A percentile compares a stretch with the other conserved stretches of the same genome.
These are phyloP conservation scores for Kodamaea fukazawae DNA, from an alignment of 805 yeast species.

Conservation along the genomic window DNA sequence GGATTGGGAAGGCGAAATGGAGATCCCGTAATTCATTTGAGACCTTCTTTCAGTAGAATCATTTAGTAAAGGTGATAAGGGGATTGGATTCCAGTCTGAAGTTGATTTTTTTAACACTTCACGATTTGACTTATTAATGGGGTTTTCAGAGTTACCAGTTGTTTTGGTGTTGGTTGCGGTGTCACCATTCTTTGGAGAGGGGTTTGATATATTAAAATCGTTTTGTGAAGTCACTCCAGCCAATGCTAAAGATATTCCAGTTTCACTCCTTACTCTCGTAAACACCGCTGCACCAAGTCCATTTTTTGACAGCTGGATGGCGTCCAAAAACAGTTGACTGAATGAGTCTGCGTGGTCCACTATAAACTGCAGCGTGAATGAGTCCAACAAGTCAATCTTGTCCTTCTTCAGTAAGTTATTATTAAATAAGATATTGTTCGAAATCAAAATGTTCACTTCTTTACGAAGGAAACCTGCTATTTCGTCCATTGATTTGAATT, in stretches of 20 bases:
- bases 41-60: too few relatives aligned
- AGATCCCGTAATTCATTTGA: too few relatives aligned
- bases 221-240: neutral
- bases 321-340: constrained; percentile 10
- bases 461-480: constrained; percentile 10
- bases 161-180: constrained; percentile 11
- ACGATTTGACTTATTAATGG: constrained; percentile 8
- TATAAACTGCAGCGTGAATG: constrained; percentile 12
- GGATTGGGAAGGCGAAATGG: too few relatives aligned
- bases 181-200: constrained; percentile 5
- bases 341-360: constrained; percentile 13
- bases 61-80: constrained; percentile 1
- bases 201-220: neutral
- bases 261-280: constrained; percentile 9
- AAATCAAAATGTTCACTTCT: constrained; percentile 11
- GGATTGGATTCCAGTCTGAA: constrained; percentile 1
- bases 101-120: constrained; percentile 12
- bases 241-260: neutral
- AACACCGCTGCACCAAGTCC: constrained; percentile 13
- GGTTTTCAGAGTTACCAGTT: constrained; percentile 8
- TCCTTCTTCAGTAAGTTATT: constrained; percentile 7
- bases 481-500: constrained; percentile 5
- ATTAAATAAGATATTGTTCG: constrained; percentile 8
- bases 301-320: constrained; percentile 10
- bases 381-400: constrained; percentile 11